Base-by-base conservation (phyloP, 306 rosid species). In the Rubus parviflorus region DNA sequence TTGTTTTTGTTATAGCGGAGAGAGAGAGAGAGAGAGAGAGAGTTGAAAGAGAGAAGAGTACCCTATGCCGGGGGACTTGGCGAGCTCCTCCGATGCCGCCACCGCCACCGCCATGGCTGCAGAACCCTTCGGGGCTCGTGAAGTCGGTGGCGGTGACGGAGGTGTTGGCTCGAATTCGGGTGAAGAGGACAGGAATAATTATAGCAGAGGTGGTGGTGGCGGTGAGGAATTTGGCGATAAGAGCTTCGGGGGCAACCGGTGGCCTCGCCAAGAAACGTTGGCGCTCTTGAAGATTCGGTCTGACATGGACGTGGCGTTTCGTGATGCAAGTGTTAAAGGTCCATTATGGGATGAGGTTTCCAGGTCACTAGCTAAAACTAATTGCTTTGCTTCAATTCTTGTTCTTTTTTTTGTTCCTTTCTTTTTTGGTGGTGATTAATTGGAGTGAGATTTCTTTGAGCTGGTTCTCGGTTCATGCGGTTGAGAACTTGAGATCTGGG, bases 321-420 rank as follows among this genome's bases (percentile, higher is more conserved):
- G 89, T 74, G 99, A 96, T 83, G 96, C 99, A 63, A 91, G 90
- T 80, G 91, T 79, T 20, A 96, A 96, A 73, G 97, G 96, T 88
- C 99, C 99, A 73, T 92, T 96, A 72, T 96, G 99, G 99, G 97
- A 96, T 42, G 98, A 88, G 42, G 94, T 92, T 75, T 92, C 98
- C 86, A 96, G 97, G 89, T 85, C 40, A 74, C 12, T 43, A 25
- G 13, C 35, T 11, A 68, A 22, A 25, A n/a, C 23, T 17, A n/a
- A 22, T 70, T 38, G 4, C 30, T 72, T 17, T 16, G 4, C 16
- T 74, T 52, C 68, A 15, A 17, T 15, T 22, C 20, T 15, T 16
- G 6, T 0, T 61, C 15, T 72, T 64, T 23, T n/a, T 38, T 41
- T 13, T 1, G 71, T 40, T 22, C 6, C 35, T 23, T 17, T 42